A percentile compares a stretch with the other conserved stretches of the same genome.
phyloP scores from a whole-genome alignment of 345 rosid genomes.

The Camelina sativa region DNA sequence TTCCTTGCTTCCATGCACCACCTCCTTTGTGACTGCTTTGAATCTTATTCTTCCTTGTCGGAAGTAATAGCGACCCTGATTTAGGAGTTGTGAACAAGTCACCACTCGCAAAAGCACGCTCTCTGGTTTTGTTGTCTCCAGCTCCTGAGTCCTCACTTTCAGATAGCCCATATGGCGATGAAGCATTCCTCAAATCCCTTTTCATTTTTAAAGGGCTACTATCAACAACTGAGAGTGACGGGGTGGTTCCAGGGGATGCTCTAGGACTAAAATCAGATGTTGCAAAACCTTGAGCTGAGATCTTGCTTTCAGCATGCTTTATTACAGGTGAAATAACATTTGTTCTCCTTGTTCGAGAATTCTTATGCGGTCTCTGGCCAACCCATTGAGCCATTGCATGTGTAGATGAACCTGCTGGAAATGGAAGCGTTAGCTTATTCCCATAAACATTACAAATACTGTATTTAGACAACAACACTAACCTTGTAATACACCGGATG shows the following conservation, averaged over 20 bases:
- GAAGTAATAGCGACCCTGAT: conserved; percentile 54
- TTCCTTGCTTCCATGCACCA: conserved; percentile 79
- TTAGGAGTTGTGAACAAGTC: conserved; percentile 61
- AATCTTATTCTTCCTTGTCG: conserved; percentile 62
- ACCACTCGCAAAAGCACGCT: conserved; percentile 58
- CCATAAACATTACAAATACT: conserved; percentile 45
- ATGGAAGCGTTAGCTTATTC: conserved; percentile 50
- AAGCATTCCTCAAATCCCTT: conserved; percentile 62
- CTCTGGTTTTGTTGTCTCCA: conserved; percentile 68
- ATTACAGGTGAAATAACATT: conserved; percentile 71
- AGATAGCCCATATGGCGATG: conserved; percentile 72
- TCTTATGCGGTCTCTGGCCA: conserved; percentile 91
- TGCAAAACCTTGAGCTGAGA: conserved; percentile 59
- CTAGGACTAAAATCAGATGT: conserved; percentile 65
- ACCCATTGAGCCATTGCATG: conserved; percentile 90
- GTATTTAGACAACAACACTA: conserved; percentile 56
- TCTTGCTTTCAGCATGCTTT: conserved; percentile 60
- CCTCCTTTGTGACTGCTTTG: conserved; percentile 66
- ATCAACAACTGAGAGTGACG: conserved; percentile 52
- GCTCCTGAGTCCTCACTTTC: conserved; percentile 93
- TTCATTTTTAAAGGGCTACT: conserved; percentile 56
- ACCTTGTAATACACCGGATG: conserved; percentile 67
- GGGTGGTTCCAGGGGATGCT: conserved; percentile 58
- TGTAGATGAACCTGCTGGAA: conserved; percentile 64
- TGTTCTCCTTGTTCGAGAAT: conserved; percentile 83